Percentiles rank a stretch among this genome's conserved stretches.
Conservation (phyloP, 306 rosid species). For the Astragalus glycyphyllos region DNA sequence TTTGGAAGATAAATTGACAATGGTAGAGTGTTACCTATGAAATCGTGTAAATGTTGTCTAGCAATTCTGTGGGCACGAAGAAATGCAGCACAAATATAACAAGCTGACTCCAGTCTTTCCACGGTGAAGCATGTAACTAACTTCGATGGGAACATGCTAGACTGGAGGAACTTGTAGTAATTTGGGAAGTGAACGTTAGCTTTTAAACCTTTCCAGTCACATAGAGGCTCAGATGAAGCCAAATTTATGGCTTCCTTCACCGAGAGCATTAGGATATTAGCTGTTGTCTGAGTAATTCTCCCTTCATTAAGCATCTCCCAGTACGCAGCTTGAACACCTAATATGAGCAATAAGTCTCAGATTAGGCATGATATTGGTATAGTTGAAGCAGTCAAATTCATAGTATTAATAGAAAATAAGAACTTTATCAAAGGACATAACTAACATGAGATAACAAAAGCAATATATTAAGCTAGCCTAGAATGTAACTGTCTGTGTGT, state of each 20-base stretch:
- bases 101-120: constrained; percentile 85
- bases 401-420: neutral
- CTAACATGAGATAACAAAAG: constrained; percentile 18
- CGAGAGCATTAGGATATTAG: constrained; percentile 84
- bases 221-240: constrained; percentile 70
- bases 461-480: constrained; percentile 6
- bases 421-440: constrained; percentile 30
- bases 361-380: constrained; percentile 30
- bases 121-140: constrained; percentile 84
- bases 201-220: constrained; percentile 92
- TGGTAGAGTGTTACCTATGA: constrained; percentile 67
- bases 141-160: constrained; percentile 64
- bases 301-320: constrained; percentile 99
- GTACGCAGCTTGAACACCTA: constrained; percentile 97
- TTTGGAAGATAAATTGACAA: constrained; percentile 32
- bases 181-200: constrained; percentile 75
- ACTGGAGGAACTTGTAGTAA: constrained; percentile 82
- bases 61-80: constrained; percentile 92
- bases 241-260: constrained; percentile 92
- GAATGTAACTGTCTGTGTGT: constrained; percentile 13
- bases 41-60: constrained; percentile 75
- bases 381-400: constrained; percentile 31
- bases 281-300: constrained; percentile 78
- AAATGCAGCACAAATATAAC: constrained; percentile 92
- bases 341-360: constrained; percentile 36